Percentiles rank a stretch among this genome's conserved stretches.
Conservation (phyloP, 1,284 basidiomycete genomes). For the Polyporus tsugae region DNA sequence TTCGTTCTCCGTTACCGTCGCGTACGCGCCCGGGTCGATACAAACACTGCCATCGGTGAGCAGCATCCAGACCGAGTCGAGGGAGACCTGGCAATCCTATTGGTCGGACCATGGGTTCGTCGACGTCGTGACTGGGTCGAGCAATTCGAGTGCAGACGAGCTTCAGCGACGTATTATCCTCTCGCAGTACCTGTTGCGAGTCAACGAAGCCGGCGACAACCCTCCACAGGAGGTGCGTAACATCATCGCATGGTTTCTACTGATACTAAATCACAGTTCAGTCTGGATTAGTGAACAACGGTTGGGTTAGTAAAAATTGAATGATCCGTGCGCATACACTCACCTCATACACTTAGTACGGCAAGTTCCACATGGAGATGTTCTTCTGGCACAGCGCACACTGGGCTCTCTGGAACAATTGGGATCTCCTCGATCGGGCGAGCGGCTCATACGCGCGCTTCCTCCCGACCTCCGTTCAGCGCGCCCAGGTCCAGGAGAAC, state of each 20-base stretch:
- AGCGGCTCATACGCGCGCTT: slow-evolving; percentile 56
- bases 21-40: slow-evolving; percentile 41
- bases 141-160: slow-evolving; percentile 58
- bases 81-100: slow-evolving; percentile 52
- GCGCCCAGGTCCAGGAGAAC: slow-evolving; percentile 59
- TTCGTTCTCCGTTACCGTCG: slow-evolving; percentile 46
- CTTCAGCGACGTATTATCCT: slow-evolving; percentile 64
- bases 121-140: slow-evolving; percentile 58
- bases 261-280: slow-evolving; percentile 33
- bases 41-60: slow-evolving; percentile 34
- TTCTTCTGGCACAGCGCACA: slow-evolving; percentile 68
- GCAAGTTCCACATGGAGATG: slow-evolving; percentile 72
- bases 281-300: slow-evolving; percentile 67
- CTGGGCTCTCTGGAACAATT: slow-evolving; percentile 69
- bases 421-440: slow-evolving; percentile 58
- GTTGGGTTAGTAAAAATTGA: slow-evolving; percentile 55
- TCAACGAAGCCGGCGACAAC: slow-evolving; percentile 64
- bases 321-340: slow-evolving; percentile 3
- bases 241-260: slow-evolving; percentile 14
- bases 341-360: slow-evolving; percentile 42
- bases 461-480: slow-evolving; percentile 53
- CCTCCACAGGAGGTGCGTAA: slow-evolving; percentile 62
- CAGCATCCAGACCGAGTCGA: slow-evolving; percentile 47
- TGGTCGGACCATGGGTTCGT: slow-evolving; percentile 62
- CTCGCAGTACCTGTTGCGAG: slow-evolving; percentile 63